Conservation (phyloP, 768 basidiomycete species). For the Lyophyllum semitale region DNA sequence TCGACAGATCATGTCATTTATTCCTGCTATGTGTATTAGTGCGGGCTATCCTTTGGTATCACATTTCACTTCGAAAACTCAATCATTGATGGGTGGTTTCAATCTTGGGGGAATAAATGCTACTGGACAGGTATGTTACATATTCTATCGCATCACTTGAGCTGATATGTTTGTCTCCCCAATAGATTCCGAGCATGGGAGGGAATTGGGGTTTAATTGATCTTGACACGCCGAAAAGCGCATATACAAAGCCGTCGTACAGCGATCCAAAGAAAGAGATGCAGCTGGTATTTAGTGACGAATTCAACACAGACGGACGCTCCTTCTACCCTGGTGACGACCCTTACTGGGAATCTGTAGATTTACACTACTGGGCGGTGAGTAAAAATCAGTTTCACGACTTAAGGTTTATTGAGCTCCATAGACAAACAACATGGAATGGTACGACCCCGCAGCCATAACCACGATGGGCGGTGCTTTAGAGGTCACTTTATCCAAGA, state of each 20-base stretch:
- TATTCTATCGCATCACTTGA: conserved; percentile 4
- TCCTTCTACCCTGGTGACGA: conserved; percentile 89
- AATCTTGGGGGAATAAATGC: conserved; percentile 79
- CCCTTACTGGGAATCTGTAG: conserved; percentile 85
- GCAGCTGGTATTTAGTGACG: conserved; percentile 85
- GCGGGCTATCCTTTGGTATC: conserved; percentile 66
- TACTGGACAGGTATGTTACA: conserved; percentile 58
- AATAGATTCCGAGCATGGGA: conserved; percentile 54
- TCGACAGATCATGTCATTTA: background rate
- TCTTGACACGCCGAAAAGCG: conserved; percentile 65
- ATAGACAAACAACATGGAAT: conserved; percentile 77
- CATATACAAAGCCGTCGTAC: conserved; percentile 55
- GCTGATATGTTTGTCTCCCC: background rate
- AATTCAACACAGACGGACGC: conserved; percentile 80
- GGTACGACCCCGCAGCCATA: conserved; percentile 84
- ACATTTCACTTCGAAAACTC: conserved; percentile 47
- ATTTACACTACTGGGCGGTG: conserved; percentile 80
- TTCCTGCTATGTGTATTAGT: conserved; percentile 29
- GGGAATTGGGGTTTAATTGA: conserved; percentile 80
- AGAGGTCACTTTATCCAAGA: conserved; percentile 70
- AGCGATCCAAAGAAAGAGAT: conserved; percentile 51
- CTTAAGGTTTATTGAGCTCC: background rate
- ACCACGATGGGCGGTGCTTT: conserved; percentile 76
- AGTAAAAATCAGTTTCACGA: conserved; percentile 7
- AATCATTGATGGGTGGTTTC: conserved; percentile 60